Conservation (phyloP, 2,329 filamentous ascomycete species). For the Scortechinia acanthostroma region DNA sequence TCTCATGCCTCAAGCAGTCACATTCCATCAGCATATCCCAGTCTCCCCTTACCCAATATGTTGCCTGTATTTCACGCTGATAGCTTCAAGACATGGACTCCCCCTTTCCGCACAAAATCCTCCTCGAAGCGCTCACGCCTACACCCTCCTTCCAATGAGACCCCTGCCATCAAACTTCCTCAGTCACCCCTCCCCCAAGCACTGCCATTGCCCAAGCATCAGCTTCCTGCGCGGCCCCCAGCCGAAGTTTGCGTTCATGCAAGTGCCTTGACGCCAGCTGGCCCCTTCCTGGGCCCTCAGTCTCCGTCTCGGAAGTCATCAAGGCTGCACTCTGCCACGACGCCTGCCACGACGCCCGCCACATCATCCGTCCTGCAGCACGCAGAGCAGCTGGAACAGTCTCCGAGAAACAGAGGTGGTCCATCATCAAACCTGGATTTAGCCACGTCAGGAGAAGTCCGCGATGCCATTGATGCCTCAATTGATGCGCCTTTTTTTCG, state of each 20-base stretch:
- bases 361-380: no score
- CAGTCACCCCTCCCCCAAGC: constrained; percentile 6
- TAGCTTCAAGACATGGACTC: neutral
- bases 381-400: no score
- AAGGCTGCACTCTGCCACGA: no score
- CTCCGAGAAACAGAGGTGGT: neutral
- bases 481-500: no score
- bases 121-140: neutral
- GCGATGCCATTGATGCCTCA: no score
- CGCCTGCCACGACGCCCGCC: no score
- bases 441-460: no score
- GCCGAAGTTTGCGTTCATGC: constrained; percentile 7
- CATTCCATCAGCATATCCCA: neutral
- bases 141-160: neutral
- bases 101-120: neutral
- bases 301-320: no score
- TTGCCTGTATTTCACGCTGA: neutral
- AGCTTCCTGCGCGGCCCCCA: constrained; percentile 8
- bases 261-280: constrained; percentile 2
- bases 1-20: neutral
- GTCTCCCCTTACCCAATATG: neutral
- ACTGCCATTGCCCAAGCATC: constrained; percentile 7
- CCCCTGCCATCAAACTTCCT: neutral
- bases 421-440: no score
- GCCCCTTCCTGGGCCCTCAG: neutral